Base-by-base conservation (phyloP, 345 rosid genomes). In the Microcos paniculata region DNA sequence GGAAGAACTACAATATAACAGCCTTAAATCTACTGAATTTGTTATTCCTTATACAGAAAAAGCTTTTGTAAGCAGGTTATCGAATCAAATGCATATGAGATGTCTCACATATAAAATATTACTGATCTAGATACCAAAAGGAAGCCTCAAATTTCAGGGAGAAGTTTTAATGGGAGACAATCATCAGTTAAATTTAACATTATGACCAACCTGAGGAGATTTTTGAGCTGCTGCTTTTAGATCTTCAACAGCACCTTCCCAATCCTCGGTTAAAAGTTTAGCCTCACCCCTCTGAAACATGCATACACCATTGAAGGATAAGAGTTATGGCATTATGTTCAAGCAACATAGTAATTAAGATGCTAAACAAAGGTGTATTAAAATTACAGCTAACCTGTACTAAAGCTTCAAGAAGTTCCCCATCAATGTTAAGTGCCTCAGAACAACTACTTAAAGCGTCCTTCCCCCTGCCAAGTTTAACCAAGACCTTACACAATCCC, bases 181-280 rank as follows among this genome's bases (percentile, higher is more conserved):
- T 13, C 18, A 33, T 70, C 53, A 77, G 35, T 66, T 24, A 58
- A 59, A 24, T 42, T 75, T 3, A 59, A 42, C 21, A 55, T 46
- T 28, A 26, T 30, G 21, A 81, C 90, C 53, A 83, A 96, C 98
- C 97, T 94, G 97, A 65, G 98, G 94, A 28, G 94, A 92, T 70
- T 73, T 78, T 80, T 94, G 90, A 79, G 98, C 97, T 12, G 97
- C 99, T 35, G 90, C 77, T 77, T 92, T 92, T 51, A 94, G 78
- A 85, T 96, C 99, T 53, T 86, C 91, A 66, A 96, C 93, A 42
- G 99, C 99, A 79, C 99, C 99, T 89, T 94, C 98, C 95, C 95
- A 96, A 74, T 96, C 98, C 86, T 96, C 99, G 3, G 82, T 82
- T 81, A 96, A 82, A 70, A 94, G 87, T 89, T 92, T 94, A 79